Conservation (phyloP, 2,329 filamentous ascomycete species). For the Atkinsonella hypoxylon region DNA sequence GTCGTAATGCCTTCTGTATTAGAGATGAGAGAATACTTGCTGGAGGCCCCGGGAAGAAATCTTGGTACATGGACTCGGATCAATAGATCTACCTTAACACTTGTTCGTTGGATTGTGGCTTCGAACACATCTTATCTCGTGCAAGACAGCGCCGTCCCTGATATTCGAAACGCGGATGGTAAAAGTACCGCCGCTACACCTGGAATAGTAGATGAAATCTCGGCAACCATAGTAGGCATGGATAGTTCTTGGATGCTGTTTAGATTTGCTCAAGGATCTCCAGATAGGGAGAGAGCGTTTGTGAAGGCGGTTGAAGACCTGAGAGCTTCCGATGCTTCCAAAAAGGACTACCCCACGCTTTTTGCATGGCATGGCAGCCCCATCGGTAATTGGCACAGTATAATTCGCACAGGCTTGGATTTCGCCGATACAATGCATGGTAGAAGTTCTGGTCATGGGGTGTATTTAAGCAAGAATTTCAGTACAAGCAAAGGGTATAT, state of each 20-base stretch:
- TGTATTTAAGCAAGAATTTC: conserved; percentile 57
- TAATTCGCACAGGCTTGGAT: conserved; percentile 71
- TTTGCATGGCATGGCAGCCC: conserved; percentile 81
- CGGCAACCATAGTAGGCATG: background rate
- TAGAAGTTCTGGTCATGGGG: conserved; percentile 63
- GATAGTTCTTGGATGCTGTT: conserved; percentile 59
- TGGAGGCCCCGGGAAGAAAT: conserved; percentile 22
- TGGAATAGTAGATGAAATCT: background rate
- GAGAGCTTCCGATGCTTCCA: conserved; percentile 20
- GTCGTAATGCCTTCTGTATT: conserved; percentile 48
- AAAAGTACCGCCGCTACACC: no score
- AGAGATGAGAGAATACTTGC: conserved; percentile 41
- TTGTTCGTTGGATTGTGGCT: conserved; percentile 79
- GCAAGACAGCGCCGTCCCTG: conserved; percentile 36
- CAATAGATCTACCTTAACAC: conserved; percentile 49
- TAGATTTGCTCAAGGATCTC: conserved; percentile 75
- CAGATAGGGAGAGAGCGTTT: conserved; percentile 75
- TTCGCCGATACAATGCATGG: conserved; percentile 53
- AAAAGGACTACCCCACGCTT: conserved; percentile 49
- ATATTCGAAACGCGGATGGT: background rate
- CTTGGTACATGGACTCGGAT: conserved; percentile 41
- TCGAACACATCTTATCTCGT: conserved; percentile 83
- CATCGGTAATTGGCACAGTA: conserved; percentile 77
- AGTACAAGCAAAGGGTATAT: conserved; percentile 2
- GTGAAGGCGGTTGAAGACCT: conserved; percentile 41